Conservation (phyloP, 2,329 filamentous ascomycete genomes). For the Colletotrichum sp. region DNA sequence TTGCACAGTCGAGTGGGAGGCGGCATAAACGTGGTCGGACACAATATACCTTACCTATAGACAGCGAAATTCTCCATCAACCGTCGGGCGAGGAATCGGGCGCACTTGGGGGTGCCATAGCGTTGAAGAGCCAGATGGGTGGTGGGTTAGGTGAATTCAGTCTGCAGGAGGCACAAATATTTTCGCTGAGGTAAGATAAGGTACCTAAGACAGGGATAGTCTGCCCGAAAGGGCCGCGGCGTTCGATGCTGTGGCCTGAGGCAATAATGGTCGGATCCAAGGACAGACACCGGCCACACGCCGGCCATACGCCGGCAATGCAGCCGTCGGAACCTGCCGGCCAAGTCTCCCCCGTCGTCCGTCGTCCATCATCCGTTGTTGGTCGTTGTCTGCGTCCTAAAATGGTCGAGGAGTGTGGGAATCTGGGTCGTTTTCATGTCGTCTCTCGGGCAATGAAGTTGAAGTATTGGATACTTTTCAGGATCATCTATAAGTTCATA, state of each 20-base stretch:
- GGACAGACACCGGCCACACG: not conserved
- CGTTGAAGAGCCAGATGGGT: not conserved
- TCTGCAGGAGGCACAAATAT: not conserved
- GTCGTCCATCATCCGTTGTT: not conserved
- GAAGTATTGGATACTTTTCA: not conserved
- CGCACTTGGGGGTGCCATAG: not conserved
- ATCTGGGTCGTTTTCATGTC: not conserved
- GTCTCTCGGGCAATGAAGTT: not conserved
- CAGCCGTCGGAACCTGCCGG: not conserved
- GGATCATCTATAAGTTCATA: not conserved
- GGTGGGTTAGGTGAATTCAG: constrained; percentile 16
- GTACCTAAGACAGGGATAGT: not conserved
- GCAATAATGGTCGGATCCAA: not conserved
- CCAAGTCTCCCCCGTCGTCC: not conserved
- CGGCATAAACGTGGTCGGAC: not conserved
- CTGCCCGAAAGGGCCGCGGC: not conserved
- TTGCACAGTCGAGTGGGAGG: not conserved
- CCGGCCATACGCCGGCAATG: not conserved
- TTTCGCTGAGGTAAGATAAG: not conserved
- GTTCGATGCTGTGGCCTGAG: not conserved
- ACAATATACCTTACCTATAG: not conserved
- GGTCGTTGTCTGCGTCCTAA: not conserved
- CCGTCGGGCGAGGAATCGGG: not conserved
- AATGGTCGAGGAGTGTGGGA: not conserved
- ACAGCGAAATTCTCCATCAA: not conserved